These are phyloP conservation scores for Penicillium tannophilum DNA, from an alignment of 495 filamentous ascomycete species.

Conservation along the genomic window DNA sequence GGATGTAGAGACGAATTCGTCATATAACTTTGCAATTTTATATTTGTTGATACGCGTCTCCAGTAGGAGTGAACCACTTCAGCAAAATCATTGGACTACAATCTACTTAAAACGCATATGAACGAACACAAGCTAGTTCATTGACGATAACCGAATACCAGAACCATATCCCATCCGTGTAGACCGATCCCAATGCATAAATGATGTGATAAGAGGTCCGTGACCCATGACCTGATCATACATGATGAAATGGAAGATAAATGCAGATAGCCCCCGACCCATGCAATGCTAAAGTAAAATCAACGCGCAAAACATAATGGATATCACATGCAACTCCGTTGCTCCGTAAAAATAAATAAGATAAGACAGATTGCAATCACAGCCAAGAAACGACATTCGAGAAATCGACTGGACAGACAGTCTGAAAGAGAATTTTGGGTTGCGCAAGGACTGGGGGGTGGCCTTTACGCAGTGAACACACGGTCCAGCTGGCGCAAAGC, in stretches of 20 bases:
- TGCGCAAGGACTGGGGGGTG: background rate
- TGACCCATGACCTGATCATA: conserved; percentile 7
- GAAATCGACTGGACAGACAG: background rate
- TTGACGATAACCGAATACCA: conserved; percentile 13
- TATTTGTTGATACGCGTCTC: too few species aligned
- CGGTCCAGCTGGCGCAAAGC: conserved; percentile 67
- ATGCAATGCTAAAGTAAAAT: conserved; percentile 25
- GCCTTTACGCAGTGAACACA: conserved; percentile 39
- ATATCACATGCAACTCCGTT: conserved; percentile 20
- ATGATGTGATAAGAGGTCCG: conserved; percentile 12
- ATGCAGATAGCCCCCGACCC: conserved; percentile 21
- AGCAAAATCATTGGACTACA: too few species aligned
- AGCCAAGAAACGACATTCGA: background rate
- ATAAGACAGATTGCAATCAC: background rate
- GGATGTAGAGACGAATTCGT: too few species aligned
- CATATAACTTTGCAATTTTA: too few species aligned
- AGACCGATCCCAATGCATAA: conserved; percentile 30
- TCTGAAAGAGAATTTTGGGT: background rate
- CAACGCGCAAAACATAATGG: conserved; percentile 19
- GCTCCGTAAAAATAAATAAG: background rate
- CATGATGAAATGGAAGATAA: conserved; percentile 7
- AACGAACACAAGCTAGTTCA: conserved; percentile 2
- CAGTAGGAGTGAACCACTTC: too few species aligned
- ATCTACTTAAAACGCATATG: too few species aligned
- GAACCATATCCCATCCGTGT: conserved; percentile 24